These are phyloP conservation scores for Litchi chinensis DNA, from an alignment of 345 rosid species.

Conservation along the genomic window DNA sequence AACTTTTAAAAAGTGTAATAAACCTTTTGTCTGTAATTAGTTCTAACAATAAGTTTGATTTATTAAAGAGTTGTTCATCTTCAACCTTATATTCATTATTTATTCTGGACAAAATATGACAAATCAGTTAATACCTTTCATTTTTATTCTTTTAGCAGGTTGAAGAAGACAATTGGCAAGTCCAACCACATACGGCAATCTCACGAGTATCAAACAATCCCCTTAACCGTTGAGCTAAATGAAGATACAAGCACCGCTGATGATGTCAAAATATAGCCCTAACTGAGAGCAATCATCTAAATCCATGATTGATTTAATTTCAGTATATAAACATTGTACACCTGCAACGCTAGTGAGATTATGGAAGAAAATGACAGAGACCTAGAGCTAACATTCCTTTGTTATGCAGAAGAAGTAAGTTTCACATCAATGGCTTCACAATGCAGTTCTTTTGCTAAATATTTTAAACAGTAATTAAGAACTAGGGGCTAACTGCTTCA, in stretches of 20 bases:
- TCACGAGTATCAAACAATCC: not conserved
- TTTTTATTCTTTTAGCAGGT: not conserved
- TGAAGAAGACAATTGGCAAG: not conserved
- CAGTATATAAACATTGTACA: not conserved
- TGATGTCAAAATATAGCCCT: no score
- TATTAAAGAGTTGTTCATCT: no score
- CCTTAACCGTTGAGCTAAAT: no score
- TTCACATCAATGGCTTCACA: not conserved
- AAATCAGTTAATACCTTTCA: not conserved
- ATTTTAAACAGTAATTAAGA: not conserved
- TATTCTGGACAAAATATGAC: no score
- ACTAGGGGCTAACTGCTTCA: slow-evolving; percentile 60
- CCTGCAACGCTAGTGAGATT: not conserved
- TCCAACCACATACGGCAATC: not conserved
- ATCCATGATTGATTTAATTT: not conserved
- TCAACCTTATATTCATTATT: no score
- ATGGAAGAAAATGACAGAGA: not conserved
- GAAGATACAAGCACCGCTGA: no score
- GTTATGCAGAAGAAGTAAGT: not conserved
- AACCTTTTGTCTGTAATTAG: no score
- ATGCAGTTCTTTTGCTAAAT: not conserved
- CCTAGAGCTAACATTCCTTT: slow-evolving; percentile 4
- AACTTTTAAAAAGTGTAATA: no score
- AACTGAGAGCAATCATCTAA: not conserved
- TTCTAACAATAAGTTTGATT: no score